Base-by-base conservation (phyloP, 257 asterid genomes). In the Pogostemon cablin region DNA sequence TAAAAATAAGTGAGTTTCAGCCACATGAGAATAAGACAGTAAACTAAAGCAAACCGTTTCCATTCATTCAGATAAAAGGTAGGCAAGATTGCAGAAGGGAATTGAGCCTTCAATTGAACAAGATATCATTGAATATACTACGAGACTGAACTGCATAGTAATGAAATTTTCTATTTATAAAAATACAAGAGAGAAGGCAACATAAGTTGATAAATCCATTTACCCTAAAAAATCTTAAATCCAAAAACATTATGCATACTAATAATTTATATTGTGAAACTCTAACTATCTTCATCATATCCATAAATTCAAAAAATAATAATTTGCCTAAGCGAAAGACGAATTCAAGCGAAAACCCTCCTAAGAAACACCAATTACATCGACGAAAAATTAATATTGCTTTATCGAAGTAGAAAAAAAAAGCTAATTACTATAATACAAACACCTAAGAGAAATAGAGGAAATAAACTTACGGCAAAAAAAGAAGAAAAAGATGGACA, bases 391-490 rank as follows among this genome's bases (percentile, higher is more conserved):
- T 15, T n/a, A 46, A 42, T 3, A 60, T 8, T 17, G 46, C 44
- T 54, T 6, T 4, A 47, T 25, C 8, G 4, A 25, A 76, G 5
- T 63, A 62, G 42, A 17, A 39, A 63, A 48, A 65, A 6, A 5
- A 32, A 38, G 15, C 6, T 4, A 57, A 63, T 58, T 20, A 65
- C 1, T 41, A 65, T 53, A 46, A 37, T 2, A 63, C 5, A 40
- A 46, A 66, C 50, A 71, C 41, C 48, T 32, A 2, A 10, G 32
- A 63, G 1, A 34, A 42, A 34, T 5, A 10, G 50, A 10, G 17
- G 39, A 5, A 46, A 47, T 15, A 8, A 62, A 69, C 96, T 81
- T 79, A 91, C 98, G n/a, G 75, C 46, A 62, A 80, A 62, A 40
- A 82, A 40, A 39, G 91, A 75, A 55, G 86, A 5, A 57, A 80